Evolutionary conservation across 352 stramenopile genomes (phyloP).

Genomic region (Phytopythium boreale): DNA sequence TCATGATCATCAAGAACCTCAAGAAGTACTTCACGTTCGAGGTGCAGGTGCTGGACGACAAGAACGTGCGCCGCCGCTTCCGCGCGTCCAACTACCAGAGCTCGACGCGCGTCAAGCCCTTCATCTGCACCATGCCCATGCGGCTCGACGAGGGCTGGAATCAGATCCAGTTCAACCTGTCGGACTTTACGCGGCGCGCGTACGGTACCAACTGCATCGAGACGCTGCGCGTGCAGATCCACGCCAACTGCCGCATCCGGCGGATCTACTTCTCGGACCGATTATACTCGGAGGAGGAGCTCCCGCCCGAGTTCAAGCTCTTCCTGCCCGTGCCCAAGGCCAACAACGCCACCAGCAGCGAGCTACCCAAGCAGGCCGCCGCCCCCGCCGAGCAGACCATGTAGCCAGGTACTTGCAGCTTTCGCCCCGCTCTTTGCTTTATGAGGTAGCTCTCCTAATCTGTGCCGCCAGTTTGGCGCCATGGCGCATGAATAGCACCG

Average conservation of each 20-base stretch:
- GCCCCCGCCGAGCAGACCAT: conserved; percentile 35
- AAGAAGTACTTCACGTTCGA: conserved; percentile 99
- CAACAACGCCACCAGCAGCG: conserved; percentile 39
- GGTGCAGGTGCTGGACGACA: conserved; percentile 97
- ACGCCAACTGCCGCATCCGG: conserved; percentile 96
- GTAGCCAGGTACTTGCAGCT: conserved; percentile 14
- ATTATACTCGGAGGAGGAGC: conserved; percentile 96
- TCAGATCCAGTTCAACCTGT: conserved; percentile 99
- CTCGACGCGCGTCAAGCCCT: conserved; percentile 96
- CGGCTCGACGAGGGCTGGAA: conserved; percentile 98
- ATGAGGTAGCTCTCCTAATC: background rate
- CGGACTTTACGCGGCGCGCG: conserved; percentile 94
- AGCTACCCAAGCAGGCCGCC: conserved; percentile 39
- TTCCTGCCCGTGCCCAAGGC: conserved; percentile 94
- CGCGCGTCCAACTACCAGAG: conserved; percentile 97
- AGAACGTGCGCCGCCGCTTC: conserved; percentile 96
- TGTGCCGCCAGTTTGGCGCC: too few species aligned
- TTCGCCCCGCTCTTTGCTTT: background rate
- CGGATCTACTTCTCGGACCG: conserved; percentile 98
- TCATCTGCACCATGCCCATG: conserved; percentile 99
- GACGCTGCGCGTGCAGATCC: conserved; percentile 96
- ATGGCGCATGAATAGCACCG: too few species aligned
- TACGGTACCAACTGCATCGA: conserved; percentile 99
- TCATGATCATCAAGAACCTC: conserved; percentile 99
- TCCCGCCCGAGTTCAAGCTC: conserved; percentile 97